Conservation (phyloP, 768 basidiomycete species). For the Tulasnella sp. region DNA sequence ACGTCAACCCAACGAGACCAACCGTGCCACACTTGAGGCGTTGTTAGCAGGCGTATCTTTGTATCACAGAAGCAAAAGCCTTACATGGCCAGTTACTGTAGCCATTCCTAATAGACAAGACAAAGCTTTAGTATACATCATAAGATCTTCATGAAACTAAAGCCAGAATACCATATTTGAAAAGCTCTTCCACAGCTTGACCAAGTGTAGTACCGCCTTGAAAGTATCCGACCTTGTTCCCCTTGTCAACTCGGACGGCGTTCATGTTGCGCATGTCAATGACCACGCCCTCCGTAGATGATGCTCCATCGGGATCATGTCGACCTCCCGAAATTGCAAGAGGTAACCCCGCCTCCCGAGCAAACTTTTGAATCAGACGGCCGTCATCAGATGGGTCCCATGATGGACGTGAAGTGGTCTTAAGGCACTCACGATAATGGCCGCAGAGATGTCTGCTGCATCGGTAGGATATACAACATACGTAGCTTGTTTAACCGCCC, state of each 20-base stretch:
- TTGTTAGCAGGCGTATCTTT: too few species aligned
- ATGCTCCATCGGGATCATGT: neutral
- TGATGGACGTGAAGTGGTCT: too few species aligned
- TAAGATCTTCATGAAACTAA: neutral
- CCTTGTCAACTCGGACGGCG: slow-evolving; percentile 5
- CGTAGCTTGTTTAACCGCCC: neutral
- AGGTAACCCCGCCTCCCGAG: neutral
- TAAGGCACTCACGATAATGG: neutral
- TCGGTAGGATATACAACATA: slow-evolving; percentile 2
- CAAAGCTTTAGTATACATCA: neutral
- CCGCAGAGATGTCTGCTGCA: neutral
- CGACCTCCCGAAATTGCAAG: slow-evolving; percentile 1
- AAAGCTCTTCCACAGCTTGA: neutral
- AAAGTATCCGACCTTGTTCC: slow-evolving; percentile 5
- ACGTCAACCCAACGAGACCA: neutral
- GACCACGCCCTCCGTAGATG: neutral
- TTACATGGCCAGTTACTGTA: neutral
- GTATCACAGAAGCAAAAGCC: neutral
- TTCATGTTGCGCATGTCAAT: slow-evolving; percentile 14
- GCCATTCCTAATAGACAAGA: neutral
- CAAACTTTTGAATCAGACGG: neutral
- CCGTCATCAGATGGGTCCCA: too few species aligned
- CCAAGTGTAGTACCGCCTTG: neutral
- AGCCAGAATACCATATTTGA: slow-evolving; percentile 14
- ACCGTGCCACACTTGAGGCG: neutral